Percentiles rank a stretch among this genome's conserved stretches.
These are phyloP conservation scores for Ogataea ramenticola DNA, from an alignment of 805 yeast genomes.

Conservation along the genomic window DNA sequence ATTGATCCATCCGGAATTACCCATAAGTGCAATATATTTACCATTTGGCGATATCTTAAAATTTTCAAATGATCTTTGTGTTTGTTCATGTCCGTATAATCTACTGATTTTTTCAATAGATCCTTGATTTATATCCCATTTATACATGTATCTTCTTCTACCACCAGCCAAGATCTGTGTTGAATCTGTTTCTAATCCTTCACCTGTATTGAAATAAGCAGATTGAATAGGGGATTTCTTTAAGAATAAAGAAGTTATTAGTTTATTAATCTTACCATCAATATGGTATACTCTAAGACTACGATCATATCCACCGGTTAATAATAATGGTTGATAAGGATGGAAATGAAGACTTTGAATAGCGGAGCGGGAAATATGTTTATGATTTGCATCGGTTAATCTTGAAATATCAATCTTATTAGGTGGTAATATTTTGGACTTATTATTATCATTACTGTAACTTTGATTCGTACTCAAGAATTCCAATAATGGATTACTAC, in stretches of 20 bases:
- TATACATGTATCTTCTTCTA: constrained; percentile 83
- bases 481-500: constrained; percentile 25
- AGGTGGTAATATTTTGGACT: constrained; percentile 58
- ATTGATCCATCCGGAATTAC: constrained; percentile 89
- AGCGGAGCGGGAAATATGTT: constrained; percentile 64
- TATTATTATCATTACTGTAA: constrained; percentile 21
- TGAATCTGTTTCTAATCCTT: too few relatives aligned
- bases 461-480: constrained; percentile 26
- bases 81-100: constrained; percentile 83
- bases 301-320: constrained; percentile 91
- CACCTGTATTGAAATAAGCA: constrained; percentile 54
- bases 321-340: constrained; percentile 68
- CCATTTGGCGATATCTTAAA: constrained; percentile 76
- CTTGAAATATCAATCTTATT: constrained; percentile 68
- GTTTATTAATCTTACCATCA: constrained; percentile 76
- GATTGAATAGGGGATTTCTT: constrained; percentile 75
- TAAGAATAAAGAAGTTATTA: constrained; percentile 78
- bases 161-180: constrained; percentile 76
- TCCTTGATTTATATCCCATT: constrained; percentile 68
- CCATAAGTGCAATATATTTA: constrained; percentile 62
- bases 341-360: constrained; percentile 87
- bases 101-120: constrained; percentile 78
- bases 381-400: constrained; percentile 77
- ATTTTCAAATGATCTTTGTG: constrained; percentile 82
- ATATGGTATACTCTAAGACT: constrained; percentile 82